A percentile compares a stretch with the other conserved stretches of the same genome.
Conservation (phyloP, 257 asterid species). For the Dorcoceras hygrometricum region DNA sequence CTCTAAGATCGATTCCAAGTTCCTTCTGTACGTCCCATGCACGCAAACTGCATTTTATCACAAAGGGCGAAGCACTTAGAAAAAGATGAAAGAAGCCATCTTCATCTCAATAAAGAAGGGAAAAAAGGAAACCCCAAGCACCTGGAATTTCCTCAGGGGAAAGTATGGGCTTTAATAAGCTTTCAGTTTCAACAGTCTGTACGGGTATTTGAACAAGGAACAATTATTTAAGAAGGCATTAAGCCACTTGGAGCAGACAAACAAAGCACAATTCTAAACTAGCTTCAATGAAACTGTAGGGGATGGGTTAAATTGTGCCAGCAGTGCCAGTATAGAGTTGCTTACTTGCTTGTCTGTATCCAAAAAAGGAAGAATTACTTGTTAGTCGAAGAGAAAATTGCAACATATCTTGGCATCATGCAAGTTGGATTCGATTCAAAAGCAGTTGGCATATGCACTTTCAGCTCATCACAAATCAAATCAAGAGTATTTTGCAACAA, state of each 20-base stretch:
- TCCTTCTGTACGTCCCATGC: conserved; percentile 82
- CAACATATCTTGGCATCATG: background rate
- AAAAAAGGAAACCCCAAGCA: conserved; percentile 22
- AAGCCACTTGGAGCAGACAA: conserved; percentile 3
- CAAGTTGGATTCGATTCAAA: background rate
- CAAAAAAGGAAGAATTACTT: conserved; percentile 7
- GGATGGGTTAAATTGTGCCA: background rate
- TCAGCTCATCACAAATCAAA: conserved; percentile 10
- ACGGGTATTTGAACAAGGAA: conserved; percentile 23
- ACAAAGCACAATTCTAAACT: background rate
- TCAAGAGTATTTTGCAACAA: conserved; percentile 1
- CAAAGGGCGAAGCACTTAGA: background rate
- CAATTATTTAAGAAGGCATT: background rate
- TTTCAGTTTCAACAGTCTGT: conserved; percentile 83
- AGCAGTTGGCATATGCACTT: background rate
- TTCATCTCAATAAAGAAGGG: conserved; percentile 4
- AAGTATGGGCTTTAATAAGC: conserved; percentile 72
- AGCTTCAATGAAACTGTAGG: background rate
- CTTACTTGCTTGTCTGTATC: no score
- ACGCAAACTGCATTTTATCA: conserved; percentile 65
- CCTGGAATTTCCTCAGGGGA: conserved; percentile 77
- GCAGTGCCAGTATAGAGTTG: no score
- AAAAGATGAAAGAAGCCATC: conserved; percentile 6
- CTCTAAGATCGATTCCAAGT: conserved; percentile 69
- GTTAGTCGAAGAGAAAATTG: background rate